phyloP scores from a whole-genome alignment of 1,139 yeast genomes.

The Geotrichum phurueaensis region DNA sequence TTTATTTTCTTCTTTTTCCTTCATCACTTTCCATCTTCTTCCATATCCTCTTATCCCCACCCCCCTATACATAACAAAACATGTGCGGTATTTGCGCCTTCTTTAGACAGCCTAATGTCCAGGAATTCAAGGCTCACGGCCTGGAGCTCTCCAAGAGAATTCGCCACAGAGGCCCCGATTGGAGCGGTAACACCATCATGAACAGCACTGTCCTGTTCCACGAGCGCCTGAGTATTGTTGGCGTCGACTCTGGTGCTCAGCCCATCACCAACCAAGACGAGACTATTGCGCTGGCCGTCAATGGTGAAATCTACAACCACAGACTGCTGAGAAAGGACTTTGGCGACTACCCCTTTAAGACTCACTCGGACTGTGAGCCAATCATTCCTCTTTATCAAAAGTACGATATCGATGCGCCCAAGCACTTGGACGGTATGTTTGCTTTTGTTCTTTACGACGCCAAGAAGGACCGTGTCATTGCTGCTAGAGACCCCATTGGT shows the following conservation, averaged over 20 bases:
- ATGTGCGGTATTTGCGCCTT: conserved; percentile 99
- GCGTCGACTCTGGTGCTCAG: conserved; percentile 95
- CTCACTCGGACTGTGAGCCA: conserved; percentile 94
- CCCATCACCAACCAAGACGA: conserved; percentile 83
- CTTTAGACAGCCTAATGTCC: conserved; percentile 71
- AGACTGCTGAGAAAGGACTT: conserved; percentile 75
- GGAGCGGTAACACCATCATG: conserved; percentile 77
- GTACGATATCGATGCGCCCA: conserved; percentile 86
- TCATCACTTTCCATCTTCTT: not conserved
- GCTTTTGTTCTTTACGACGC: conserved; percentile 90
- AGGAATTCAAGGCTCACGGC: conserved; percentile 78
- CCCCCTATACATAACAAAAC: not conserved
- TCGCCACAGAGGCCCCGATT: conserved; percentile 98
- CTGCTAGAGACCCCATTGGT: conserved; percentile 98
- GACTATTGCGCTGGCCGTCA: conserved; percentile 71
- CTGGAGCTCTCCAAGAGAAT: conserved; percentile 81
- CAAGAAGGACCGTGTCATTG: conserved; percentile 76
- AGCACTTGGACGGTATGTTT: conserved; percentile 94
- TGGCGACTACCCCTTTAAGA: conserved; percentile 66
- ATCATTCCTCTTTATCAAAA: conserved; percentile 87
- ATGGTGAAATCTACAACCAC: conserved; percentile 98
- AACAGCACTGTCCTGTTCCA: conserved; percentile 78
- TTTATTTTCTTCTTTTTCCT: not conserved
- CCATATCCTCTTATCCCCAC: no score
- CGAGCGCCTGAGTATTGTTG: conserved; percentile 88